Percentiles rank a stretch among this genome's conserved stretches.
phyloP scores from a whole-genome alignment of 805 yeast genomes.

The Citeromyces nyonsensis region DNA sequence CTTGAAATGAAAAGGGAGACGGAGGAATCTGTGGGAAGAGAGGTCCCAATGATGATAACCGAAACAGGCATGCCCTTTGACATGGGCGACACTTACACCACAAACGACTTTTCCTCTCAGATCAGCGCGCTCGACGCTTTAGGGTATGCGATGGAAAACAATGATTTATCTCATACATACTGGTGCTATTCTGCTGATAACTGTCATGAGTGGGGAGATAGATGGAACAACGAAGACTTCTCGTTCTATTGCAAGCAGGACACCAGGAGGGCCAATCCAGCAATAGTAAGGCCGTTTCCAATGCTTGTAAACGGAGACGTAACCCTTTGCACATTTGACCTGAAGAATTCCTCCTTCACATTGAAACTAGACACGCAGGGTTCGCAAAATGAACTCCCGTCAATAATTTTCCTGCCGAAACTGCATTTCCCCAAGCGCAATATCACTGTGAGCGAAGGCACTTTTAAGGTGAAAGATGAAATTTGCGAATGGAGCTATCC shows the following conservation, averaged over 20 bases:
- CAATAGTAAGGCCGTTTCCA: slow-evolving; percentile 69
- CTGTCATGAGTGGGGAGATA: slow-evolving; percentile 76
- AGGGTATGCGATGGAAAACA: slow-evolving; percentile 62
- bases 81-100: slow-evolving; percentile 74
- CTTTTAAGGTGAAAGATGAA: neutral
- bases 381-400: slow-evolving; percentile 4
- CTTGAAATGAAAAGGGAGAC: slow-evolving; percentile 55
- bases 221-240: slow-evolving; percentile 90
- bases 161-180: slow-evolving; percentile 54
- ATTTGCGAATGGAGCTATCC: too few relatives aligned
- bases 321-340: slow-evolving; percentile 39
- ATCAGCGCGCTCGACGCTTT: slow-evolving; percentile 76
- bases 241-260: slow-evolving; percentile 74
- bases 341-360: slow-evolving; percentile 26
- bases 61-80: slow-evolving; percentile 98
- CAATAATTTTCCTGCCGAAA: neutral
- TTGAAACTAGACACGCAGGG: slow-evolving; percentile 23
- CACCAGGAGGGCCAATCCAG: slow-evolving; percentile 41
- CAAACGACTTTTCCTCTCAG: slow-evolving; percentile 49
- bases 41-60: slow-evolving; percentile 64
- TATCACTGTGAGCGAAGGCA: neutral
- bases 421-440: neutral
- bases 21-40: slow-evolving; percentile 35
- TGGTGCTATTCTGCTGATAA: slow-evolving; percentile 78
- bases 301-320: slow-evolving; percentile 47